phyloP scores from a whole-genome alignment of 805 yeast genomes.

The Metschnikowia borealis region DNA sequence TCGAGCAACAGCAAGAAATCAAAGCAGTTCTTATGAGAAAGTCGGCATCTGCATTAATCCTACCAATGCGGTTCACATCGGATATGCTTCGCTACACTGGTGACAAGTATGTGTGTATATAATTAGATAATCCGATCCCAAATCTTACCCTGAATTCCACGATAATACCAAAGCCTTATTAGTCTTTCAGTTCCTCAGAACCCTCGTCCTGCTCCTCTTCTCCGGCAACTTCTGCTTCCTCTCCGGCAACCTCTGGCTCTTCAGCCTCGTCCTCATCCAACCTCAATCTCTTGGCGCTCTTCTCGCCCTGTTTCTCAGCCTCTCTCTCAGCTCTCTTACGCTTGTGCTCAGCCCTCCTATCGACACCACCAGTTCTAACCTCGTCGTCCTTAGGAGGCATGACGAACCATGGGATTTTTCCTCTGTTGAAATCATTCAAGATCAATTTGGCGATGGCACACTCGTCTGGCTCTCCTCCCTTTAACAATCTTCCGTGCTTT shows the following conservation, averaged over 20 bases:
- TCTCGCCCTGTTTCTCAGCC: slow-evolving; percentile 24
- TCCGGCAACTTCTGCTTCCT: slow-evolving; percentile 14
- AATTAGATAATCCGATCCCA: slow-evolving; percentile 6
- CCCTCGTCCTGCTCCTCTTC: slow-evolving; percentile 17
- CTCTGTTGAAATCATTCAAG: slow-evolving; percentile 92
- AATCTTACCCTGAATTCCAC: background rate
- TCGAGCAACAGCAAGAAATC: background rate
- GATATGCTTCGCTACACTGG: background rate
- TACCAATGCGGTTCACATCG: background rate
- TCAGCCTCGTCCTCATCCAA: slow-evolving; percentile 20
- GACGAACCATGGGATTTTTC: slow-evolving; percentile 97
- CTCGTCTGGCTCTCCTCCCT: slow-evolving; percentile 98
- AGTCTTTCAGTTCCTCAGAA: background rate
- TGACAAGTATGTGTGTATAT: slow-evolving; percentile 2
- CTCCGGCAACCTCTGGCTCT: slow-evolving; percentile 15
- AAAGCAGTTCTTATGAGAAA: background rate
- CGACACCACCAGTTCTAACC: slow-evolving; percentile 50
- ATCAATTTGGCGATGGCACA: slow-evolving; percentile 86
- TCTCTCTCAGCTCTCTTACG: slow-evolving; percentile 51
- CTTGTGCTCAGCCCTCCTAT: slow-evolving; percentile 50
- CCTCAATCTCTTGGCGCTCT: slow-evolving; percentile 23
- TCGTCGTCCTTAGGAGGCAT: slow-evolving; percentile 81
- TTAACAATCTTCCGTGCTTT: slow-evolving; percentile 85
- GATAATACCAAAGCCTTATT: slow-evolving; percentile 1
- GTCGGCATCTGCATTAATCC: background rate